phyloP scores from a whole-genome alignment of 306 rosid species.

The Malus fusca region DNA sequence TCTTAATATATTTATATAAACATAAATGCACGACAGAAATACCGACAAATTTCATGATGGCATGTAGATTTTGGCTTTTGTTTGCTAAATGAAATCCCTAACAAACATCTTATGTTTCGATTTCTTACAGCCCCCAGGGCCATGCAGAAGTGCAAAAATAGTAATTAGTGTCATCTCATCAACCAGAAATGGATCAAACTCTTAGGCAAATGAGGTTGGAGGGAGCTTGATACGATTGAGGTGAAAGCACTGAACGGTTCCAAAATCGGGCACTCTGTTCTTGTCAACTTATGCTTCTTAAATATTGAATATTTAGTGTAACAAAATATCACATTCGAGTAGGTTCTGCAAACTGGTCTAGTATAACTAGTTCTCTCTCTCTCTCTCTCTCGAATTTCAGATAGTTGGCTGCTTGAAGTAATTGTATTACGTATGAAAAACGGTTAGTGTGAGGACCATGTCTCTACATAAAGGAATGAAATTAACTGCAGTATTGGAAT shows the following conservation, averaged over 20 bases:
- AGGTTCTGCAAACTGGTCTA: conserved; percentile 25
- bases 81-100: neutral
- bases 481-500: neutral
- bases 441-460: conserved; percentile 26
- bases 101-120: neutral
- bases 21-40: neutral
- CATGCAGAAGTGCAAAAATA: conserved; percentile 72
- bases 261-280: neutral
- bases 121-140: conserved; percentile 76
- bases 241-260: neutral
- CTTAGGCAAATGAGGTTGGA: conserved; percentile 21
- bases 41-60: neutral
- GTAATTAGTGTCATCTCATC: conserved; percentile 24
- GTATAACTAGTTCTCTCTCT: conserved; percentile 18
- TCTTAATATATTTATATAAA: neutral
- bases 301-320: conserved; percentile 31
- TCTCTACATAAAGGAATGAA: neutral
- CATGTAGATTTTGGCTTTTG: too few relatives aligned
- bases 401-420: conserved; percentile 26
- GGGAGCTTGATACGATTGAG: conserved; percentile 6
- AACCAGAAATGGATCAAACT: conserved; percentile 24
- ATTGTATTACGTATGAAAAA: conserved; percentile 33
- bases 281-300: conserved; percentile 25
- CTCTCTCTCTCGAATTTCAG: conserved; percentile 14
- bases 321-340: conserved; percentile 23